Base-by-base conservation (phyloP, 306 rosid genomes). In the Rubus parviflorus region DNA sequence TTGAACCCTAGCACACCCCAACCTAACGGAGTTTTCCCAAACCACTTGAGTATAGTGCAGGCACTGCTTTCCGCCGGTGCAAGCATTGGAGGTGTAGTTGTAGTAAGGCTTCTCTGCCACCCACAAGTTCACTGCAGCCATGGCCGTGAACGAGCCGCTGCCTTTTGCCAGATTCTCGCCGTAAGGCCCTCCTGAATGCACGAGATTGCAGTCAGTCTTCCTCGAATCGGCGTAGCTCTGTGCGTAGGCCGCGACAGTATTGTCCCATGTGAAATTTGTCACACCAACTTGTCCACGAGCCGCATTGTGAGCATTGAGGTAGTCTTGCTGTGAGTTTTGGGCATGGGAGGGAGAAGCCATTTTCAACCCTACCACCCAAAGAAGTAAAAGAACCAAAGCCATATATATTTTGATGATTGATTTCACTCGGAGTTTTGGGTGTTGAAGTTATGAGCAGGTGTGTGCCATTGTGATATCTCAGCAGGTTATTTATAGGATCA, bases 21-120 rank as follows among this genome's bases (percentile, higher is more conserved):
- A 12, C 1, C 76, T 79, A 3, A 6, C 1, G 0, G 91, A 69
- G 14, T 87, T 61, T 7, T 3, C 66, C 91, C 91, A 89, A 38
- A 87, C 88, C 10, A 83, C 85, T 19, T 87, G 93, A 54, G 89
- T 89, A 60, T 85, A 89, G 45, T 89, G 86, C 4, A 0, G 5
- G 11, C 89, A 86, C 56, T 51, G 38, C 30, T 11, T 0, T 0
- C 87, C 83, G 3, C 71, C 79, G 23, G 38, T 64, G 52, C 89
- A 87, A 0, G 81, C 3, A 48, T 89, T 87, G 6, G 77, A 53
- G 45, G 37, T 0, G 70, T 85, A 60, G 56, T 77, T 38, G 30
- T 89, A 89, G 58, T 81, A 0, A 1, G 64, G 3, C 74, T 82
- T 85, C 80, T 87, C 88, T 0, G 49, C 13, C 46, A 78, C 91